Evolutionary conservation across 164 flowering plant genomes (phyloP), one percentile per base, ranked within the genome.

Genomic region (Liriodendron chinense): DNA sequence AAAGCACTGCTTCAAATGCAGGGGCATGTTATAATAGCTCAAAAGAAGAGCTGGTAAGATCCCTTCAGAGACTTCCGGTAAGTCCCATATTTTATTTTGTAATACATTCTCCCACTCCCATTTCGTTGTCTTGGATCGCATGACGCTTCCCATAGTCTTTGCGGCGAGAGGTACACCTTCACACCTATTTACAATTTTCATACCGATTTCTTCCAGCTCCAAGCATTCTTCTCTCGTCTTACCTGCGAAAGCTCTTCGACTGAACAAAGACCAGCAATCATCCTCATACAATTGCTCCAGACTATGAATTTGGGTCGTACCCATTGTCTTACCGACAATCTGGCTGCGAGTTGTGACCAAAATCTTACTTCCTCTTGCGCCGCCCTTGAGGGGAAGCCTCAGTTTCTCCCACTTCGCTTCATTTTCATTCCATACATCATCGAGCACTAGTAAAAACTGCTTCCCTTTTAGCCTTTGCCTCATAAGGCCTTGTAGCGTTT

Each of bases 101-200:
- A 65, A 26, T 8, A 80, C 25, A 5, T 3, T 23, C 13, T 71
- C 49, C 82, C 82, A 80, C 5, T 77, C 75, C 0, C 13, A 1
- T 71, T 56, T 47, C 10, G 62, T 24, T 8, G 28, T 53, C 7
- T 80, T 77, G 7, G 10, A 18, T 4, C 63, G 69, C 70, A 80
- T 13, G 7, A 74, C 71, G 7, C 78, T 68, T 57, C 77, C 82
- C 9, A 80, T 28, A 0, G 64, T 25, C 64, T 65, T 76, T 10
- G 53, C 77, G 1, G 74, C 74, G 1, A 80, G 65, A n/a, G 82
- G 82, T 16, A 76, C 53, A 20, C 82, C 79, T 47, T 75, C 61
- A 69, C 82, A 80, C 47, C 73, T 76, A 0, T 48, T 14, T 2
- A 73, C 77, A 65, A 78, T 73, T 28, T 76, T 22, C 47, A 13